These are phyloP conservation scores for Yarrowia bubula DNA, from an alignment of 805 yeast genomes.

Conservation along the genomic window DNA sequence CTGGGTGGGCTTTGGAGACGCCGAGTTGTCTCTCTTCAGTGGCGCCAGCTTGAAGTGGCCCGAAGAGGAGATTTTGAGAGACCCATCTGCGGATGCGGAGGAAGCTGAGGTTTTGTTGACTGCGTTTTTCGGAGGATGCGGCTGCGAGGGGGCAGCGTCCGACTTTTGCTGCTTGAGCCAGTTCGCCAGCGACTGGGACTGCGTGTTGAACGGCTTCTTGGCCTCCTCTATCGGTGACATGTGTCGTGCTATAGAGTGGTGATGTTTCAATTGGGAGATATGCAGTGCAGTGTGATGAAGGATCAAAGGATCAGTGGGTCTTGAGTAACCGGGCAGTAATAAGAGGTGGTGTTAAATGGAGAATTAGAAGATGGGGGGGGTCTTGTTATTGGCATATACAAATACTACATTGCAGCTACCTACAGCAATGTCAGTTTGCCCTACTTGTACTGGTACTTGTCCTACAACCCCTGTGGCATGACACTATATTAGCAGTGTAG, in stretches of 20 bases:
- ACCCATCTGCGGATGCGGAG: conserved; percentile 2
- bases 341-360: too few species aligned
- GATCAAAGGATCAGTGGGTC: conserved; percentile 1
- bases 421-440: too few species aligned
- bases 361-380: too few species aligned
- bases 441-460: too few species aligned
- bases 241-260: conserved; percentile 3
- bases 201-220: conserved; percentile 22
- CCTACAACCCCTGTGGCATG: too few species aligned
- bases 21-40: conserved; percentile 17
- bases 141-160: background rate
- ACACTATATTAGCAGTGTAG: too few species aligned
- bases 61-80: conserved; percentile 20
- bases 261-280: background rate
- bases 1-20: conserved; percentile 23
- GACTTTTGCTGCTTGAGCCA: conserved; percentile 26
- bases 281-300: too few species aligned
- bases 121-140: background rate
- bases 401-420: too few species aligned
- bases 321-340: too few species aligned
- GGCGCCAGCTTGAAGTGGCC: conserved; percentile 28
- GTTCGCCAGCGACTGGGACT: conserved; percentile 23
- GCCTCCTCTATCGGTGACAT: conserved; percentile 25
- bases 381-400: too few species aligned
- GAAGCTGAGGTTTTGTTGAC: background rate